Conservation (phyloP, 169 alveolate genomes). For the Plasmodium coatneyi region DNA sequence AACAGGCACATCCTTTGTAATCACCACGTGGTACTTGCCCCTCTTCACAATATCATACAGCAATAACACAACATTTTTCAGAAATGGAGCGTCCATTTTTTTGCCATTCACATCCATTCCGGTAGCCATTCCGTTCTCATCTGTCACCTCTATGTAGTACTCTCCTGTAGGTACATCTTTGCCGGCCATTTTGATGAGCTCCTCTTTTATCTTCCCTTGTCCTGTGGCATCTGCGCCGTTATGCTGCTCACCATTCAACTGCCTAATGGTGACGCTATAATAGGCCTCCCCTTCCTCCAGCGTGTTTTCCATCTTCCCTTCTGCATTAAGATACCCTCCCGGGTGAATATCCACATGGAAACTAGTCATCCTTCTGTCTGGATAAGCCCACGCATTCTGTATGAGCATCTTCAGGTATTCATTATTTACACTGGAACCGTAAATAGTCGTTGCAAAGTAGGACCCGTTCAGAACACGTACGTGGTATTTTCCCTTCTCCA, state of each 20-base stretch:
- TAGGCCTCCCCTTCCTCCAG: neutral
- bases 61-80: constrained; percentile 1
- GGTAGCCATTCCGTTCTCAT: neutral
- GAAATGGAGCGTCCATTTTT: neutral
- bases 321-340: neutral
- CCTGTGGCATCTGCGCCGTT: neutral
- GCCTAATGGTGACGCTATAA: neutral
- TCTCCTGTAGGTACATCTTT: constrained; percentile 1
- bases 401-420: neutral
- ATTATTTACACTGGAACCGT: neutral
- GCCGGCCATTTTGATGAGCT: constrained; percentile 2
- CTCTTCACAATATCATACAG: neutral
- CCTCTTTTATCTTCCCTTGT: neutral
- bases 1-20: neutral
- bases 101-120: constrained; percentile 5
- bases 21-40: constrained; percentile 8
- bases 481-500: neutral
- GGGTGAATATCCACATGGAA: neutral
- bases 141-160: neutral
- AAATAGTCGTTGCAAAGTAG: neutral
- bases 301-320: neutral
- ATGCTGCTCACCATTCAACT: neutral
- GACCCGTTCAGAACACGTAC: constrained; percentile 16
- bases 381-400: constrained; percentile 8
- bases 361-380: neutral